Percentiles rank a stretch among this genome's conserved stretches.
Conservation (phyloP, 1,139 yeast species). For the Lodderomyces theae region DNA sequence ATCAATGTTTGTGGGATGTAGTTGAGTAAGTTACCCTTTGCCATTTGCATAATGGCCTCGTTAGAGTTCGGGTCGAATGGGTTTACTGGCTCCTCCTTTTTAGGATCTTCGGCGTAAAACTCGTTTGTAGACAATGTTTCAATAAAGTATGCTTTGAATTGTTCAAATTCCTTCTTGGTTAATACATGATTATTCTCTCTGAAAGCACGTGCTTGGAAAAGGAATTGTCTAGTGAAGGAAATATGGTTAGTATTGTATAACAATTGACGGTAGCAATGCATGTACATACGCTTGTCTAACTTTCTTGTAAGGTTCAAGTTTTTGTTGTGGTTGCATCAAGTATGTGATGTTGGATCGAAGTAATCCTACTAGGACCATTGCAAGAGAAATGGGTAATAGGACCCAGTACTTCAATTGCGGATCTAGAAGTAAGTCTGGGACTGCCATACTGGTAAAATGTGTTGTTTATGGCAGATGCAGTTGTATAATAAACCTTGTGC, state of each 20-base stretch:
- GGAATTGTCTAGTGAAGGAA: slow-evolving; percentile 34
- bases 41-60: slow-evolving; percentile 76
- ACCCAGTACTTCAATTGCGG: slow-evolving; percentile 90
- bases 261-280: neutral
- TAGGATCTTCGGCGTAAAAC: slow-evolving; percentile 45
- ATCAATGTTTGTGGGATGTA: slow-evolving; percentile 88
- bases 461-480: too few species aligned
- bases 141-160: slow-evolving; percentile 45
- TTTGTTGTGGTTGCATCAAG: slow-evolving; percentile 57
- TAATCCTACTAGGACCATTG: slow-evolving; percentile 89
- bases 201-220: slow-evolving; percentile 56
- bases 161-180: slow-evolving; percentile 43
- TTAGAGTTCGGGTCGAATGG: slow-evolving; percentile 71
- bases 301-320: slow-evolving; percentile 48
- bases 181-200: slow-evolving; percentile 48
- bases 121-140: slow-evolving; percentile 51
- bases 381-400: slow-evolving; percentile 79
- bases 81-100: slow-evolving; percentile 42
- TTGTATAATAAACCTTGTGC: too few species aligned
- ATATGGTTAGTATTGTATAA: neutral
- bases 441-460: slow-evolving; percentile 10
- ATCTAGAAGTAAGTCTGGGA: slow-evolving; percentile 55
- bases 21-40: slow-evolving; percentile 77
- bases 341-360: slow-evolving; percentile 67
- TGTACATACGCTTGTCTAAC: slow-evolving; percentile 55